phyloP scores from a whole-genome alignment of 179 eudicot species.

The Sideroxylon spinosum region DNA sequence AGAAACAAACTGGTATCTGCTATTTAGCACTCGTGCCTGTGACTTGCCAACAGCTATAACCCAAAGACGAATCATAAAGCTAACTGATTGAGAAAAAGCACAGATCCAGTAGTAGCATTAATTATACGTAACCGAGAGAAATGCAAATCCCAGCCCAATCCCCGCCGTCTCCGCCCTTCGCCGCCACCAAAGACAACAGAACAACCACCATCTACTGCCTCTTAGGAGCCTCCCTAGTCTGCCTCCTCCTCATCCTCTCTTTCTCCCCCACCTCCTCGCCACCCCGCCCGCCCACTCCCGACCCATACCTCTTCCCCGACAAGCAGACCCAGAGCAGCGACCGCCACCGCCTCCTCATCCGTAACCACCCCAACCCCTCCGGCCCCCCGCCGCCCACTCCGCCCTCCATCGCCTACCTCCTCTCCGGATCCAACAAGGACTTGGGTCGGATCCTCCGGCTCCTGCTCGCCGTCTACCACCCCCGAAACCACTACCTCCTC shows the following conservation, averaged over 20 bases:
- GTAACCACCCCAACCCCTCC: slow-evolving; percentile 21
- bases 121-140: background rate
- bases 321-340: slow-evolving; percentile 15
- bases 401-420: slow-evolving; percentile 69
- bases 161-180: slow-evolving; percentile 15
- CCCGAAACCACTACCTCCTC: slow-evolving; percentile 61
- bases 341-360: slow-evolving; percentile 28
- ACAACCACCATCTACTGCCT: slow-evolving; percentile 28
- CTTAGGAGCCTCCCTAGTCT: slow-evolving; percentile 34
- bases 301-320: slow-evolving; percentile 24
- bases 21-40: too few species aligned
- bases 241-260: slow-evolving; percentile 39
- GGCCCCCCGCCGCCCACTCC: slow-evolving; percentile 34
- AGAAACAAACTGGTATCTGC: too few species aligned
- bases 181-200: slow-evolving; percentile 23
- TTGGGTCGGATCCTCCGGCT: slow-evolving; percentile 52
- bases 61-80: too few species aligned
- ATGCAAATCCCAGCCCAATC: slow-evolving; percentile 29
- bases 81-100: too few species aligned
- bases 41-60: too few species aligned
- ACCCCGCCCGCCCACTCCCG: slow-evolving; percentile 26
- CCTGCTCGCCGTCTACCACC: slow-evolving; percentile 66
- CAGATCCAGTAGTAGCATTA: too few species aligned
- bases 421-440: slow-evolving; percentile 64
- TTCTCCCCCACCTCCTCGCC: slow-evolving; percentile 27